A percentile compares a stretch with the other conserved stretches of the same genome.
Conservation (phyloP, 257 asterid genomes). For the Primulina tabacum region DNA sequence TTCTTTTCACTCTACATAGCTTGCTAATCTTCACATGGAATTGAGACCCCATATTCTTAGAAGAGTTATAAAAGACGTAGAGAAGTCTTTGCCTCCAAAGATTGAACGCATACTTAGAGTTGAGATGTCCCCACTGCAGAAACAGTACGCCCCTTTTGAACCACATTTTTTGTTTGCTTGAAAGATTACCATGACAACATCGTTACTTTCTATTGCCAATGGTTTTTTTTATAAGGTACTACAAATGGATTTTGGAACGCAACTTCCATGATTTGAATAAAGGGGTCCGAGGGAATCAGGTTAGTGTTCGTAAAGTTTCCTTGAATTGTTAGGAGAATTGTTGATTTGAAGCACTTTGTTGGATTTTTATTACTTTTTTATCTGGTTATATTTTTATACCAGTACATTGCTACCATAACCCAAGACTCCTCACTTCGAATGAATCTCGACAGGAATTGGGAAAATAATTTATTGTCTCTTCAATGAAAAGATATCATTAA, state of each 20-base stretch:
- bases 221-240: slow-evolving; percentile 52
- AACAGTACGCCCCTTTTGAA: slow-evolving; percentile 56
- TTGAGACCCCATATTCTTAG: slow-evolving; percentile 97
- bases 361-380: background rate
- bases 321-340: slow-evolving; percentile 25
- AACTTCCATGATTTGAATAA: slow-evolving; percentile 95
- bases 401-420: slow-evolving; percentile 16
- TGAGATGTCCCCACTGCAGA: slow-evolving; percentile 99
- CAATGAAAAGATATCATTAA: background rate
- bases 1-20: slow-evolving; percentile 43
- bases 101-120: slow-evolving; percentile 98
- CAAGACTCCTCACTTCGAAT: background rate
- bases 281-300: slow-evolving; percentile 99
- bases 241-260: slow-evolving; percentile 98
- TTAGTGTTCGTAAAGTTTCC: slow-evolving; percentile 27
- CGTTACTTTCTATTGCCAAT: background rate
- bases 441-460: background rate
- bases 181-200: slow-evolving; percentile 7
- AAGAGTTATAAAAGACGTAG: slow-evolving; percentile 98
- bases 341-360: slow-evolving; percentile 3
- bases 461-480: slow-evolving; percentile 6
- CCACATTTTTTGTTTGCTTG: background rate
- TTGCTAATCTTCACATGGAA: slow-evolving; percentile 95
- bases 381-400: slow-evolving; percentile 17
- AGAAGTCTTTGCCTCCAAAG: slow-evolving; percentile 99